A percentile compares a stretch with the other conserved stretches of the same genome.
These are phyloP conservation scores for Globisporangium mamillatum DNA, from an alignment of 352 stramenopile genomes.

Conservation along the genomic window DNA sequence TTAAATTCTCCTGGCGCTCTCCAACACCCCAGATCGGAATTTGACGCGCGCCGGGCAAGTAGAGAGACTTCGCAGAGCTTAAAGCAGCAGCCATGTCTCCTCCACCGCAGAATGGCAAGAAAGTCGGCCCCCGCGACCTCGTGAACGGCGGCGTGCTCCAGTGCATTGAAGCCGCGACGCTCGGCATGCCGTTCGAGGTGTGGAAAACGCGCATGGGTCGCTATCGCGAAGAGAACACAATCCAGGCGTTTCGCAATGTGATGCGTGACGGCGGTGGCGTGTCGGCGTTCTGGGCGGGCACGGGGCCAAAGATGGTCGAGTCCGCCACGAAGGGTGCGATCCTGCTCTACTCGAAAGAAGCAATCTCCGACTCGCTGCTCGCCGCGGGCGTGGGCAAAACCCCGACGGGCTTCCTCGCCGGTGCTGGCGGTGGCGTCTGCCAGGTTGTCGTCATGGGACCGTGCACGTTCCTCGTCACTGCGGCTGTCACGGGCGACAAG, in stretches of 20 bases:
- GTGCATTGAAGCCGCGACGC: constrained; percentile 85
- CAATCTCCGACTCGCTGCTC: constrained; percentile 80
- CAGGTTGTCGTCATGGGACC: constrained; percentile 89
- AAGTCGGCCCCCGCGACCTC: constrained; percentile 75
- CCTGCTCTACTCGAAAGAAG: constrained; percentile 88
- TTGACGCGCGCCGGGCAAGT: constrained; percentile 7
- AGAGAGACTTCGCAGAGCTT: neutral
- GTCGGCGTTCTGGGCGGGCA: constrained; percentile 85
- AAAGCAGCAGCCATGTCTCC: constrained; percentile 41
- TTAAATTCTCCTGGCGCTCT: neutral
- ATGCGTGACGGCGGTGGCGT: constrained; percentile 83
- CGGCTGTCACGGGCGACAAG: constrained; percentile 87
- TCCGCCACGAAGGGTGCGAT: constrained; percentile 88
- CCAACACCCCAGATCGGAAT: constrained; percentile 13
- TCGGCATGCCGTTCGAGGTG: constrained; percentile 92
- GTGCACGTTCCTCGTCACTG: constrained; percentile 90
- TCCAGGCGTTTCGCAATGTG: constrained; percentile 85
- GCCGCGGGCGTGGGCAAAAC: constrained; percentile 59
- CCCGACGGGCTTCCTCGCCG: constrained; percentile 76
- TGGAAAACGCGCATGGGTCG: constrained; percentile 93
- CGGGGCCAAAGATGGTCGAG: constrained; percentile 91
- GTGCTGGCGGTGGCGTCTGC: constrained; percentile 82
- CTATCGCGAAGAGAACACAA: constrained; percentile 78
- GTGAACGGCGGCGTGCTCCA: constrained; percentile 82
- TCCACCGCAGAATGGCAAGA: constrained; percentile 66